phyloP scores from a whole-genome alignment of 257 asterid species.

The Jacaranda copaia region DNA sequence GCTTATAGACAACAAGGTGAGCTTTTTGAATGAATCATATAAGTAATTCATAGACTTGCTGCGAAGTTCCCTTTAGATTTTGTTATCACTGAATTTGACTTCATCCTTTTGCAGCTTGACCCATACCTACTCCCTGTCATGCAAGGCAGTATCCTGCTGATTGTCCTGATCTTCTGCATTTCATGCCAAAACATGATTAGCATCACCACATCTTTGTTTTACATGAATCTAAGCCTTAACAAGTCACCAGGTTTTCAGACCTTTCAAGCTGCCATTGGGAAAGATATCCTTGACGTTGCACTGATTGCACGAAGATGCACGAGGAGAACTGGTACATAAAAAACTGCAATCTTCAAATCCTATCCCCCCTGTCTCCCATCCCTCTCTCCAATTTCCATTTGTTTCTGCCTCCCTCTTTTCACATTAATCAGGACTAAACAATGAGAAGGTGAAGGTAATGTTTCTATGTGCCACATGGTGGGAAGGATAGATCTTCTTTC shows the following conservation, averaged over 20 bases:
- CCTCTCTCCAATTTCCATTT: conserved; percentile 33
- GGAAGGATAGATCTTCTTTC: conserved; percentile 23
- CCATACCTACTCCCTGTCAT: conserved; percentile 90
- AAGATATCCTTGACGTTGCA: conserved; percentile 88
- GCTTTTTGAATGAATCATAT: conserved; percentile 33
- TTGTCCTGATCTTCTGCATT: conserved; percentile 34
- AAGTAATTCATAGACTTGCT: conserved; percentile 22
- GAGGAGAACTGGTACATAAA: conserved; percentile 78
- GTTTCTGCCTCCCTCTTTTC: conserved; percentile 24
- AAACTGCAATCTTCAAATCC: conserved; percentile 32
- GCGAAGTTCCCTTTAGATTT: conserved; percentile 27
- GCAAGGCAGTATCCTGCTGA: conserved; percentile 98
- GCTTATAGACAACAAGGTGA: conserved; percentile 93
- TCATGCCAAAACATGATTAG: conserved; percentile 30
- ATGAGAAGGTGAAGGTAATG: neutral
- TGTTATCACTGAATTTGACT: conserved; percentile 38
- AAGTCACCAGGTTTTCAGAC: conserved; percentile 75
- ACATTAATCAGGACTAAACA: conserved; percentile 32
- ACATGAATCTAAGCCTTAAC: conserved; percentile 64
- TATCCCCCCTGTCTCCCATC: neutral
- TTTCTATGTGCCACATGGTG: neutral
- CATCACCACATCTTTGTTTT: conserved; percentile 28
- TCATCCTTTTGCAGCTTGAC: conserved; percentile 80
- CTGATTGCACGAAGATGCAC: conserved; percentile 96
- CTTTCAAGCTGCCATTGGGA: conserved; percentile 92